These are phyloP conservation scores for Lodderomyces beijingensis DNA, from an alignment of 1,139 yeast genomes.

Conservation along the genomic window DNA sequence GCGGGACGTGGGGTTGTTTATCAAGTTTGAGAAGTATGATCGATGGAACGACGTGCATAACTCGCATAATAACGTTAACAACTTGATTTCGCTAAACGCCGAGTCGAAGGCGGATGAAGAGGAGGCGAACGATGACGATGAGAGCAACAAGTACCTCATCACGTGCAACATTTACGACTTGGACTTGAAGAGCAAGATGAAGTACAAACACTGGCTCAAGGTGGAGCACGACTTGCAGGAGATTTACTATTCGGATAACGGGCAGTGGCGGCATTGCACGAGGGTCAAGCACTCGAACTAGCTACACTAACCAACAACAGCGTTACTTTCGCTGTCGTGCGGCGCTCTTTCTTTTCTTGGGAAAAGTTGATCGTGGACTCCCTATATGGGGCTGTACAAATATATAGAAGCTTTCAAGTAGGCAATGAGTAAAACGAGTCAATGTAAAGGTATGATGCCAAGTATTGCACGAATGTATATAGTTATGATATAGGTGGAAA, in stretches of 20 bases:
- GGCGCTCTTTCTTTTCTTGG: too few species aligned
- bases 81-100: constrained; percentile 20
- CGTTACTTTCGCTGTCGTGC: too few species aligned
- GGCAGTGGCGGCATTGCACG: constrained; percentile 34
- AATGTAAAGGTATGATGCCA: too few species aligned
- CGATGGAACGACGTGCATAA: constrained; percentile 27
- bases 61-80: constrained; percentile 31
- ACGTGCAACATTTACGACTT: constrained; percentile 42
- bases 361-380: too few species aligned
- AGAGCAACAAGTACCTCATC: constrained; percentile 21
- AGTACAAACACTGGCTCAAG: constrained; percentile 41
- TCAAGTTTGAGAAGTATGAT: constrained; percentile 37
- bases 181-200: constrained; percentile 39
- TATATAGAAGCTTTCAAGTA: too few species aligned
- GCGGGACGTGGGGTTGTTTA: constrained; percentile 51
- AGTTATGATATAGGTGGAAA: too few species aligned
- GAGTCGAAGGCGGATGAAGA: neutral
- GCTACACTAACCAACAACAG: too few species aligned
- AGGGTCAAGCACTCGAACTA: too few species aligned
- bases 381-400: too few species aligned
- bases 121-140: constrained; percentile 5
- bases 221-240: constrained; percentile 28
- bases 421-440: too few species aligned
- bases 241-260: constrained; percentile 33
- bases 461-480: too few species aligned